These are phyloP conservation scores for Zymoseptoria crescenta DNA, from an alignment of 2,329 filamentous ascomycete genomes.

Conservation along the genomic window DNA sequence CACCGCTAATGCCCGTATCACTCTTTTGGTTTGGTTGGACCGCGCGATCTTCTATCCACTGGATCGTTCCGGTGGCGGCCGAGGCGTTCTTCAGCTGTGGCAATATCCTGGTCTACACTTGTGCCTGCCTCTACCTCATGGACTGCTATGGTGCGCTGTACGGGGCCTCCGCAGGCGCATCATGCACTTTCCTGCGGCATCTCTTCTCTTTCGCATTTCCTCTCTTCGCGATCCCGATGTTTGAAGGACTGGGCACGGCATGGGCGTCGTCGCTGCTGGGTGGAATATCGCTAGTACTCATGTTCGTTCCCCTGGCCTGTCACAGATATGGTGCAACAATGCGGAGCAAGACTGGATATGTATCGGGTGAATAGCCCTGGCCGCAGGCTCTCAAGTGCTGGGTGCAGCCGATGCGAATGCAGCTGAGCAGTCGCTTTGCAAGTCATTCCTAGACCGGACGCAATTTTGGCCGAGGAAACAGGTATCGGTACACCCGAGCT, in stretches of 20 bases:
- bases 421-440: too few species aligned
- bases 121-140: conserved; percentile 11
- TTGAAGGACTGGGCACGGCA: conserved; percentile 30
- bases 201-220: conserved; percentile 31
- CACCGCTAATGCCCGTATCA: conserved; percentile 24
- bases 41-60: conserved; percentile 23
- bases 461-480: too few species aligned
- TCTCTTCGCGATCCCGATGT: conserved; percentile 36
- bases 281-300: conserved; percentile 25
- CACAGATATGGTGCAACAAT: conserved; percentile 7
- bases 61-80: conserved; percentile 32
- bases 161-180: conserved; percentile 26
- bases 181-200: conserved; percentile 24
- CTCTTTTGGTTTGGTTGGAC: conserved; percentile 33
- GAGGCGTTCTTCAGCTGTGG: conserved; percentile 32
- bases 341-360: conserved; percentile 2
- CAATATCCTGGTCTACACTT: conserved; percentile 31
- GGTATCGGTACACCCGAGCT: too few species aligned
- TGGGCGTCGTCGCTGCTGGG: conserved; percentile 36
- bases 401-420: too few species aligned
- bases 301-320: conserved; percentile 24
- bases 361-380: neutral
- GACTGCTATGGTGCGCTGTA: conserved; percentile 14
- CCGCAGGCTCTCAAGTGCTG: too few species aligned
- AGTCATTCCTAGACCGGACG: too few species aligned